Evolutionary conservation across 768 basidiomycete genomes (phyloP).

Genomic region (Suillus weaverae): DNA sequence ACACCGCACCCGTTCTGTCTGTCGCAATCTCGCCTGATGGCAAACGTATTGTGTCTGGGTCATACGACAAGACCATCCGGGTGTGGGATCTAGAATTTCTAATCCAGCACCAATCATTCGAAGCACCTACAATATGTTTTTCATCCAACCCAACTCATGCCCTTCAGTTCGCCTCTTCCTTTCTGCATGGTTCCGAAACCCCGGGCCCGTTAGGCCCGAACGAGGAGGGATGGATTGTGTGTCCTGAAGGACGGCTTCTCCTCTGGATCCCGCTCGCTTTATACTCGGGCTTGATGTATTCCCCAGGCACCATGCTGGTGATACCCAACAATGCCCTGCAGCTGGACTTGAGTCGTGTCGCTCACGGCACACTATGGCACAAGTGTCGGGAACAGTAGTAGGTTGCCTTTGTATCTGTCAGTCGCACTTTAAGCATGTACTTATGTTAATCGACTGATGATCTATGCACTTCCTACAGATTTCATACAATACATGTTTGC

Average conservation of each 20-base stretch:
- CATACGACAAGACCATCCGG: neutral
- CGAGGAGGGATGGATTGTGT: neutral
- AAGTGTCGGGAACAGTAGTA: neutral
- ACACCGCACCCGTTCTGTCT: too few relatives aligned
- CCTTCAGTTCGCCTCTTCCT: neutral
- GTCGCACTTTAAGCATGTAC: too few relatives aligned
- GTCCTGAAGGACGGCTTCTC: neutral
- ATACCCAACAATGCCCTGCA: neutral
- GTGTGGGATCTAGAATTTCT: neutral
- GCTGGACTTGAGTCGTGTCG: neutral
- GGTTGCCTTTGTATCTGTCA: too few relatives aligned
- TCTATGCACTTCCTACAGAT: too few relatives aligned
- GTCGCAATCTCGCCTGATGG: too few relatives aligned
- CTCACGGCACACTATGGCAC: neutral
- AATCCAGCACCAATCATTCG: neutral
- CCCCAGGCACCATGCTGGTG: neutral
- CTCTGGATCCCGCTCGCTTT: neutral
- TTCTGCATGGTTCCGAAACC: neutral
- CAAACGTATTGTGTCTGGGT: neutral
- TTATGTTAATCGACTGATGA: too few relatives aligned
- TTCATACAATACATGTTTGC: too few relatives aligned
- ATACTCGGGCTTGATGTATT: neutral
- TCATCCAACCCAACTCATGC: neutral
- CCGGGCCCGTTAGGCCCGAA: neutral
- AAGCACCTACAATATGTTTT: neutral